Evolutionary conservation across 2,329 filamentous ascomycete species (phyloP).

Genomic region (Diaporthe longicolla): DNA sequence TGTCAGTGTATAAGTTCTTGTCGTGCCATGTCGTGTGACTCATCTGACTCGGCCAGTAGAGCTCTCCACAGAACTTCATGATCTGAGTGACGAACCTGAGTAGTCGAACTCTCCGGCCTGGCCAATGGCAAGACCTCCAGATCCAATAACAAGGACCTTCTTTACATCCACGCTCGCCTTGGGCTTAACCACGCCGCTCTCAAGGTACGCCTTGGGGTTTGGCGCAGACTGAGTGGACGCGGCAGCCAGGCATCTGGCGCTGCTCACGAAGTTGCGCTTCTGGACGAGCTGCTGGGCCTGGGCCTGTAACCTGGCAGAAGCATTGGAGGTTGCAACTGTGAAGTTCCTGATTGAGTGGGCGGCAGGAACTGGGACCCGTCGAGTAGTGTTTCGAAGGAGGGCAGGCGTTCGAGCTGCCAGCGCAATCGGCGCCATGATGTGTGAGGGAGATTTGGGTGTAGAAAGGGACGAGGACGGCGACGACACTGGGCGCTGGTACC

Average conservation of each 20-base stretch:
- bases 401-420: slow-evolving; percentile 71
- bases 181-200: slow-evolving; percentile 88
- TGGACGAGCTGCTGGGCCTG: slow-evolving; percentile 53
- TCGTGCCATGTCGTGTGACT: slow-evolving; percentile 46
- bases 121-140: slow-evolving; percentile 94
- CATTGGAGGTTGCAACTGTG: slow-evolving; percentile 53
- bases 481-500: slow-evolving; percentile 37
- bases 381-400: slow-evolving; percentile 66
- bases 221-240: slow-evolving; percentile 76
- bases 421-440: slow-evolving; percentile 57
- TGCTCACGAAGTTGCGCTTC: slow-evolving; percentile 65
- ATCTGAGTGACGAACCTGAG: slow-evolving; percentile 77
- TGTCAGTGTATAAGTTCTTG: slow-evolving; percentile 39
- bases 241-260: slow-evolving; percentile 58
- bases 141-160: slow-evolving; percentile 97
- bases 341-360: slow-evolving; percentile 61
- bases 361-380: slow-evolving; percentile 64
- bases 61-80: slow-evolving; percentile 30
- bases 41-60: slow-evolving; percentile 40
- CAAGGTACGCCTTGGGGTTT: slow-evolving; percentile 87
- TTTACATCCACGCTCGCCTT: slow-evolving; percentile 88
- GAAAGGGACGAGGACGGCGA: slow-evolving; percentile 37
- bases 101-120: slow-evolving; percentile 99
- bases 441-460: slow-evolving; percentile 50
- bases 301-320: slow-evolving; percentile 52